phyloP scores from a whole-genome alignment of 768 basidiomycete species.

The Leccinum subgranulosum region DNA sequence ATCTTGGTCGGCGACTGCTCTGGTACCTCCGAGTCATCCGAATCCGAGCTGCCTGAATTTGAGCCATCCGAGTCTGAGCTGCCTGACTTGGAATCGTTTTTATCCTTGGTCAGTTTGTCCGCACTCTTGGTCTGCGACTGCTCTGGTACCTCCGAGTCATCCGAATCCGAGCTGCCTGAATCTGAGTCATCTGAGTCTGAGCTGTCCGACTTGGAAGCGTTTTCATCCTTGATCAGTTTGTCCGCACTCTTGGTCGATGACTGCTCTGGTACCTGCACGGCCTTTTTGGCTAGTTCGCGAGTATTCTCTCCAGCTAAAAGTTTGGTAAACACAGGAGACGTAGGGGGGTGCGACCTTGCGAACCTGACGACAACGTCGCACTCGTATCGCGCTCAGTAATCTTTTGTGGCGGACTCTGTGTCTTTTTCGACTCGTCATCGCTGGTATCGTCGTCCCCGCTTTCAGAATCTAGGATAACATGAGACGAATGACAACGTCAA shows the following conservation, averaged over 20 bases:
- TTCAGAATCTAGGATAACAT: slow-evolving; percentile 15
- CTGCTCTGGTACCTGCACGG: slow-evolving; percentile 1
- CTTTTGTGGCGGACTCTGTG: slow-evolving; percentile 7
- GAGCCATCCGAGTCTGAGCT: slow-evolving; percentile 15
- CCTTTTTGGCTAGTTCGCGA: neutral
- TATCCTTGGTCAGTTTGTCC: neutral
- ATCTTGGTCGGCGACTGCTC: slow-evolving; percentile 2
- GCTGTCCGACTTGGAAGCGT: slow-evolving; percentile 8
- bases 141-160: neutral
- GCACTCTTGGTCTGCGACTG: neutral
- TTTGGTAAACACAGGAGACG: neutral
- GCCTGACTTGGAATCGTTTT: slow-evolving; percentile 5
- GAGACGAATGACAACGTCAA: neutral
- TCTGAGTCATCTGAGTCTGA: slow-evolving; percentile 16
- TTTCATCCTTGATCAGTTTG: neutral
- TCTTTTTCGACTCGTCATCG: slow-evolving; percentile 6
- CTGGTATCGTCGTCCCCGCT: slow-evolving; percentile 6
- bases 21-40: neutral
- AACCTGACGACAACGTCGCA: slow-evolving; percentile 38
- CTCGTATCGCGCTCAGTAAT: slow-evolving; percentile 36
- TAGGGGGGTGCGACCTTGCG: neutral
- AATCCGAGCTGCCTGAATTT: slow-evolving; percentile 14
- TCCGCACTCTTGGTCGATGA: neutral
- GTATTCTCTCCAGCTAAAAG: slow-evolving; percentile 13
- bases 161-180: slow-evolving; percentile 14